Percentiles rank a stretch among this genome's conserved stretches.
phyloP scores from a whole-genome alignment of 345 rosid genomes.

The Ricinus communis region DNA sequence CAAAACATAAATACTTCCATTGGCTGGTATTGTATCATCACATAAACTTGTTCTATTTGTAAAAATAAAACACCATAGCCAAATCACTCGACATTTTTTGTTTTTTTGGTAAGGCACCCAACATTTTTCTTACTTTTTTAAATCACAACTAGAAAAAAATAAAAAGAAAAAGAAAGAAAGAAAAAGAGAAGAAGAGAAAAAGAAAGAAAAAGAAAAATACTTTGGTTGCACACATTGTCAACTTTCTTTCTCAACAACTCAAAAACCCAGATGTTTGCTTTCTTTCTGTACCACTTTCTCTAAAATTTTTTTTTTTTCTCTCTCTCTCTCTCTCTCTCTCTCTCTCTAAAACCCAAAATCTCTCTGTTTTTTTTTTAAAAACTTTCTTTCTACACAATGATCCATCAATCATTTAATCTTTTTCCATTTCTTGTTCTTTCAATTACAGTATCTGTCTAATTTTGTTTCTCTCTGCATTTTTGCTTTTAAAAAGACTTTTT shows the following conservation, averaged over 20 bases:
- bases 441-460: neutral
- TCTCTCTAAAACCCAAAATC: neutral
- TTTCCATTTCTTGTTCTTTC: neutral
- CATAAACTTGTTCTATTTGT: too few relatives aligned
- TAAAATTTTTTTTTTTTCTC: neutral
- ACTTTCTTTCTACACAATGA: neutral
- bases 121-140: too few relatives aligned
- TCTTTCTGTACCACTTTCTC: neutral
- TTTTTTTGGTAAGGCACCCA: neutral
- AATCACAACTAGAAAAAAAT: neutral
- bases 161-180: neutral
- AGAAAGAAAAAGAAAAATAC: neutral
- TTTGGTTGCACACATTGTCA: conserved; percentile 31
- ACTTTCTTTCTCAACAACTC: conserved; percentile 21
- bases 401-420: conserved; percentile 6
- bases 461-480: neutral
- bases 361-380: neutral
- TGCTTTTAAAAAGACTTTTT: too few relatives aligned
- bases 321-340: neutral
- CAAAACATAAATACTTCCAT: too few relatives aligned
- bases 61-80: too few relatives aligned
- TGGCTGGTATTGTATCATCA: too few relatives aligned
- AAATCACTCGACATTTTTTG: too few relatives aligned
- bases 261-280: conserved; percentile 4
- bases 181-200: neutral